A percentile compares a stretch with the other conserved stretches of the same genome.
Conservation (phyloP, 2,329 filamentous ascomycete species). For the Claviceps purpurea region DNA sequence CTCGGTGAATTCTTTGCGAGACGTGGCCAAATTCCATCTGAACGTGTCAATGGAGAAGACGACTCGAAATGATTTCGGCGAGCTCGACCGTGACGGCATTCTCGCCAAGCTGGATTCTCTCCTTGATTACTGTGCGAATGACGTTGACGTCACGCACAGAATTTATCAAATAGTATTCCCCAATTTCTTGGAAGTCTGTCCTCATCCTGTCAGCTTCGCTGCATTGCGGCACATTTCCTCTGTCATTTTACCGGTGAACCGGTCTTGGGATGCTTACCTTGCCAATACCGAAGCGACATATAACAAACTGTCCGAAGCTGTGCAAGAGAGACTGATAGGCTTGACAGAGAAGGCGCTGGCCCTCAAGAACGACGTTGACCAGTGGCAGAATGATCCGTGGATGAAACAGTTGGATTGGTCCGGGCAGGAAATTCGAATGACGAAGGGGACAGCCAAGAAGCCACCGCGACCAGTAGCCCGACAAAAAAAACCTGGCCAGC, state of each 20-base stretch:
- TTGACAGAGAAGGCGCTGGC: slow-evolving; percentile 67
- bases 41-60: slow-evolving; percentile 85
- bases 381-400: slow-evolving; percentile 78
- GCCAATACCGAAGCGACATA: slow-evolving; percentile 77
- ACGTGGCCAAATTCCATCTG: slow-evolving; percentile 94
- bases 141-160: slow-evolving; percentile 82
- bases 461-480: slow-evolving; percentile 62
- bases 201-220: slow-evolving; percentile 93
- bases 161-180: slow-evolving; percentile 93
- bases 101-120: slow-evolving; percentile 63
- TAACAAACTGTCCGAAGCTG: slow-evolving; percentile 58
- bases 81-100: slow-evolving; percentile 60
- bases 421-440: slow-evolving; percentile 81
- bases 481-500: slow-evolving; percentile 92
- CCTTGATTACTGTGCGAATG: slow-evolving; percentile 86
- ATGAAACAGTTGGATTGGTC: slow-evolving; percentile 90
- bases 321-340: slow-evolving; percentile 59
- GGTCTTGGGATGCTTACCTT: slow-evolving; percentile 78
- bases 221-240: slow-evolving; percentile 86
- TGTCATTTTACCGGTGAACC: slow-evolving; percentile 81
- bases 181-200: slow-evolving; percentile 77
- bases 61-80: slow-evolving; percentile 73
- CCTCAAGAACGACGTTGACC: slow-evolving; percentile 52
- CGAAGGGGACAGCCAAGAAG: slow-evolving; percentile 82
- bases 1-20: slow-evolving; percentile 85